Evolutionary conservation across 23 red algal genomes (phyloP).

Genomic region (Chondrus crispus): DNA sequence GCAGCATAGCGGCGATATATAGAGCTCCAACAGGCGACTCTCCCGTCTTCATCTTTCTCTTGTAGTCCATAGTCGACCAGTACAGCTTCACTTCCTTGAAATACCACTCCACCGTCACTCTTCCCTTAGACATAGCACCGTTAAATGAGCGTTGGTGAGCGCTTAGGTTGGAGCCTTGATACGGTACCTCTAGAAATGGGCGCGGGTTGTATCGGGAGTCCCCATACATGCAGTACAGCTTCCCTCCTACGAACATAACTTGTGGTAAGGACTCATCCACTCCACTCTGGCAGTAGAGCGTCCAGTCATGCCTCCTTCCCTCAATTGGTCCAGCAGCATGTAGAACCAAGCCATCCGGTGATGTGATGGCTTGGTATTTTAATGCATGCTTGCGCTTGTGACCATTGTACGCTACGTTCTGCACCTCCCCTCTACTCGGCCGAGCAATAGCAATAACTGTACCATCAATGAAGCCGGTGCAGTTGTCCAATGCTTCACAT

Average conservation of each 20-base stretch:
- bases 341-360: constrained; percentile 26
- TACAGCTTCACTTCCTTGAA: constrained; percentile 25
- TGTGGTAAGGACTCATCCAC: background rate
- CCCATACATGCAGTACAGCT: constrained; percentile 14
- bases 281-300: background rate
- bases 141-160: background rate
- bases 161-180: background rate
- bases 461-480: constrained; percentile 28
- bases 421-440: background rate
- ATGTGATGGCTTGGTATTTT: constrained; percentile 7
- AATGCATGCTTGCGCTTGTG: background rate
- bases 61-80: background rate
- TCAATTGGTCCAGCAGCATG: background rate
- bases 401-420: constrained; percentile 9
- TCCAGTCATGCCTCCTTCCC: constrained; percentile 19
- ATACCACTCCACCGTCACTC: constrained; percentile 16
- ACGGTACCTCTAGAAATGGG: background rate
- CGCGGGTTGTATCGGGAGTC: background rate
- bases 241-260: background rate
- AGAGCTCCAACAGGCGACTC: background rate
- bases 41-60: background rate
- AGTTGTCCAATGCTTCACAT: background rate
- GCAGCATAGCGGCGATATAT: background rate
- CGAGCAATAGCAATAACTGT: background rate
- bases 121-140: background rate